Evolutionary conservation across 352 stramenopile genomes (phyloP), one percentile per base, ranked within the genome.

Genomic region (Globisporangium spinosum): DNA sequence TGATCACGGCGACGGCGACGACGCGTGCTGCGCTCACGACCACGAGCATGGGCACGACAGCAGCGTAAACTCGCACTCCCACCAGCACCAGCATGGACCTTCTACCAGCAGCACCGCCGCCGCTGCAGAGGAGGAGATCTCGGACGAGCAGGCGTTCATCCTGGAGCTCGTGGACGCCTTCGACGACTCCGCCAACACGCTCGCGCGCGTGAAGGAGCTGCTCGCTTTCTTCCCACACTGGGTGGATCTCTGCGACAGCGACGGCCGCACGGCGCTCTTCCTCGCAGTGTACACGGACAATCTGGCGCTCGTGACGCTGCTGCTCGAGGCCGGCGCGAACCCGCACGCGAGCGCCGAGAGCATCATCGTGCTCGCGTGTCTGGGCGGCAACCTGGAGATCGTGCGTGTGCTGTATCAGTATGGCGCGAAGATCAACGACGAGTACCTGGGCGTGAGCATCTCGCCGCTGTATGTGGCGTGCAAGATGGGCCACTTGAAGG

Each of bases 381-480:
- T 49, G 47, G 27, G 49, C n/a, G 47, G 61, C 47, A 38, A 59
- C n/a, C 27, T 66, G 15, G 61, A 17, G 47, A 66, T 66, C 45
- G 45, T 66, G 29, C 25, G 29, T 2, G 45, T 45, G 47, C 27
- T 66, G 61, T 20, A 53, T 25, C 15, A 23, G 22, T 34, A 59
- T 20, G 61, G 61, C 34, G 61, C 61, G 5, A 12, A 23, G 45
- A 34, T 58, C 8, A 59, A 58, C 45, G 34, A 51, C 29, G 61
- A 59, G 47, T 59, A 66, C 29, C 15, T 66, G 17, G 45, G 12
- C 3, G 15, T 15, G 2, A 25, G 43, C 7, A 51, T 59, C 61
- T 66, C 61, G 9, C 61, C 61, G n/a, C 22, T 66, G 3, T 66
- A 66, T 25, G 61, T 35, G 22, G 61, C 61, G 61, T 66, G 61